Evolutionary conservation across 306 rosid species (phyloP), one percentile per base, ranked within the genome.

Genomic region (Alnus rubra): DNA sequence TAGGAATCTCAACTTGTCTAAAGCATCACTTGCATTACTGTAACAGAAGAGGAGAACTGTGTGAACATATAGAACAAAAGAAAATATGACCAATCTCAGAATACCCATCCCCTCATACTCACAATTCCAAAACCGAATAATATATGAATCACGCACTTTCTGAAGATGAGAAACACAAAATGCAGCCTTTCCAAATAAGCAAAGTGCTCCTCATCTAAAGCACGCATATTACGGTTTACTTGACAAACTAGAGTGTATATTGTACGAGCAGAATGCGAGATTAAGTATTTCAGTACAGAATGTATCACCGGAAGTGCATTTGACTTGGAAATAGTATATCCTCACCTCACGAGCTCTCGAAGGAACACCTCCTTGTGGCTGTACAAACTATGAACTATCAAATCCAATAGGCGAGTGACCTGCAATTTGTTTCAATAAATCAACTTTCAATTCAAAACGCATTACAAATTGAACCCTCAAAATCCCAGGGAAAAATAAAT

Each of bases 361-460:
- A 93, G 97, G 81, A 93, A 93, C 69, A 93, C 97, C 80, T 93
- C 97, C 84, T 91, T 93, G 89, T 93, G 95, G 86, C 98, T 93
- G 49, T 93, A 93, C 10, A 93, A 84, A 88, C 98, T 93, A 82
- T 93, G 98, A 85, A 93, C 98, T 71, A 93, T 93, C 92, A 93
- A 93, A 84, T 93, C 97, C 90, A 93, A 10, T 52, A 93, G 84
- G 16, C 98, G 84, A 84, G 92, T 91, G 74, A 93, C 98, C 98
- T 91, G 90, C 87, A 86, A 59, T 14, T 44, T 62, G 67, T 72
- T 64, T 64, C 79, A 76, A 47, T 74, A 9, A n/a, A 44, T 19
- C 56, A 81, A 19, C 52, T 63, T 71, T 78, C 80, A 53, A 39
- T 31, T 37, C 19, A 63, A 73, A 69, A 64, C 50, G 51, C 62